Conservation (phyloP, 2,329 filamentous ascomycete species). For the Eutypa lata region DNA sequence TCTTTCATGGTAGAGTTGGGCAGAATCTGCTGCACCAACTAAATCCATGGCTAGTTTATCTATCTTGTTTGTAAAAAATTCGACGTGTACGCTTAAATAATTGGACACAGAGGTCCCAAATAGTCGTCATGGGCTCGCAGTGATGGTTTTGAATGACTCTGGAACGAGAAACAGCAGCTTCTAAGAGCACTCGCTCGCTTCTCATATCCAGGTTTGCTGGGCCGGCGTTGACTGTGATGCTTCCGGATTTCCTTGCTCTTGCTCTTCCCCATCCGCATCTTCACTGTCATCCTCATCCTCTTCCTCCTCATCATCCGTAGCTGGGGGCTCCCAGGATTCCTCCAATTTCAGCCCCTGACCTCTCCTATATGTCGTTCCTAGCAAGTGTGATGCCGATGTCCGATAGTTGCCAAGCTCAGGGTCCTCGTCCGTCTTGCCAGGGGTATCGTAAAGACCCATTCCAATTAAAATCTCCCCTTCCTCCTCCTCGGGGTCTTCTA, state of each 20-base stretch:
- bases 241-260: constrained; percentile 29
- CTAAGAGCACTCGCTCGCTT: background rate
- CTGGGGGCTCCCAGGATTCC: constrained; percentile 72
- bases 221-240: constrained; percentile 23
- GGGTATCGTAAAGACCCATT: constrained; percentile 76
- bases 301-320: constrained; percentile 55
- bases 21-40: background rate
- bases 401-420: constrained; percentile 52
- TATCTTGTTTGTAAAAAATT: background rate
- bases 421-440: constrained; percentile 53
- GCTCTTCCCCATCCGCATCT: constrained; percentile 37
- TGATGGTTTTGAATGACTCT: background rate
- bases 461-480: constrained; percentile 73
- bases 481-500: constrained; percentile 47
- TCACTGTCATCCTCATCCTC: constrained; percentile 51
- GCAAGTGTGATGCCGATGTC: constrained; percentile 51
- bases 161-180: background rate
- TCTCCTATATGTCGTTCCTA: constrained; percentile 48
- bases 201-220: constrained; percentile 23
- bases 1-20: too few species aligned
- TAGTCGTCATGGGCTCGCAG: constrained; percentile 15
- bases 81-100: background rate
- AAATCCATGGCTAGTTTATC: background rate
- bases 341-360: constrained; percentile 79
- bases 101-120: constrained; percentile 2